Conservation (phyloP, 768 basidiomycete species). For the Asterophora lycoperdoides region DNA sequence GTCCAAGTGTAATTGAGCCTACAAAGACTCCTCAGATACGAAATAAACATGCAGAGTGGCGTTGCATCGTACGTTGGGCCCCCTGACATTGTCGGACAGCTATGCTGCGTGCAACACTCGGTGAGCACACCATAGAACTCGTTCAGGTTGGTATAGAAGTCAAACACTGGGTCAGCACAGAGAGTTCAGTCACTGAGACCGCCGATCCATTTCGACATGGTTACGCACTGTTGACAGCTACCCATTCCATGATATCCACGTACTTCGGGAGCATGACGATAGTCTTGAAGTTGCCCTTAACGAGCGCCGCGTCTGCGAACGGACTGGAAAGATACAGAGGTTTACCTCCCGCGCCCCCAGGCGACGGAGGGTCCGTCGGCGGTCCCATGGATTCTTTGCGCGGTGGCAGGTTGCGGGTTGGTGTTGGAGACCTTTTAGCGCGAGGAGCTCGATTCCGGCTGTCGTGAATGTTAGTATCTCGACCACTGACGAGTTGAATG, state of each 20-base stretch:
- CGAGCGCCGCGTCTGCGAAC: conserved; percentile 91
- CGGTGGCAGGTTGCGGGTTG: conserved; percentile 23
- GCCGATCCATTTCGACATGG: not conserved
- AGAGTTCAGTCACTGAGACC: not conserved
- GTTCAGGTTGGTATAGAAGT: conserved; percentile 97
- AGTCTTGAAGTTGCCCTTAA: conserved; percentile 98
- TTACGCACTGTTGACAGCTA: conserved; percentile 84
- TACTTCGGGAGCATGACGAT: conserved; percentile 97
- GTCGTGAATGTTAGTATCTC: conserved; percentile 8
- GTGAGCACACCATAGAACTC: conserved; percentile 94
- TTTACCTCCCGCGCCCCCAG: conserved; percentile 38
- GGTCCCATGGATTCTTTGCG: conserved; percentile 30
- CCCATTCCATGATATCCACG: conserved; percentile 95
- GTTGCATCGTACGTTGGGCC: conserved; percentile 63
- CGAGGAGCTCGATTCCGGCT: conserved; percentile 33
- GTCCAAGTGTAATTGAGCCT: conserved; percentile 96
- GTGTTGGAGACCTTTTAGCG: conserved; percentile 34
- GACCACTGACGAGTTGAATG: conserved; percentile 1
- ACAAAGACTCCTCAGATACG: not conserved
- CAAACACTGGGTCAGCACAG: conserved; percentile 60
- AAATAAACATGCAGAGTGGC: not conserved
- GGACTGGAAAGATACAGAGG: conserved; percentile 90
- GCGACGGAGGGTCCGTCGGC: conserved; percentile 37
- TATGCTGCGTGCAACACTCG: conserved; percentile 87
- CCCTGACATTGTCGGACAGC: conserved; percentile 90